These are phyloP conservation scores for Boletus barrowsii DNA, from an alignment of 768 basidiomycete species.

Conservation along the genomic window DNA sequence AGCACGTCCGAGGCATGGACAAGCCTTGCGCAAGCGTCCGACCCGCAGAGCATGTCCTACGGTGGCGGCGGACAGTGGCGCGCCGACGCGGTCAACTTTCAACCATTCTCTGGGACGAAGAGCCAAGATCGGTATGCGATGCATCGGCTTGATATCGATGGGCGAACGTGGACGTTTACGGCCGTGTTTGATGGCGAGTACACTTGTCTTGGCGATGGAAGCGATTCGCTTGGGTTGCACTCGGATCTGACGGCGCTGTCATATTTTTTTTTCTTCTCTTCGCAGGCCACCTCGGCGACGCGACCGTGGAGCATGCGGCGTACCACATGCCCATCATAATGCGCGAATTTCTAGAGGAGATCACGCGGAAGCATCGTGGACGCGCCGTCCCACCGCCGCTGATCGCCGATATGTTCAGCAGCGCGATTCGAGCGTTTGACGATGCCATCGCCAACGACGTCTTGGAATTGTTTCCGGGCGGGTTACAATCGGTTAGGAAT, in stretches of 20 bases:
- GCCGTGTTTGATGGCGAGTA: slow-evolving; percentile 67
- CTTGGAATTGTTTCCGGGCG: slow-evolving; percentile 56
- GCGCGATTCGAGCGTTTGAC: slow-evolving; percentile 60
- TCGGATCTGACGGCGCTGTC: background rate
- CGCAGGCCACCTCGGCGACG: slow-evolving; percentile 65
- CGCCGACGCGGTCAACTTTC: slow-evolving; percentile 67
- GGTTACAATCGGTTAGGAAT: slow-evolving; percentile 45
- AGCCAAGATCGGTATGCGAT: slow-evolving; percentile 68
- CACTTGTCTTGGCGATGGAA: background rate
- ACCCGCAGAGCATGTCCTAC: slow-evolving; percentile 45
- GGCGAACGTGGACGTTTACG: slow-evolving; percentile 59
- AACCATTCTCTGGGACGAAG: slow-evolving; percentile 50
- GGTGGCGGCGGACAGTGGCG: slow-evolving; percentile 36
- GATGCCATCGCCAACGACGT: slow-evolving; percentile 67
- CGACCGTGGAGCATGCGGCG: slow-evolving; percentile 66
- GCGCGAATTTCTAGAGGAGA: slow-evolving; percentile 51
- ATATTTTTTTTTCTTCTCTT: background rate
- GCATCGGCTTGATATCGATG: slow-evolving; percentile 52
- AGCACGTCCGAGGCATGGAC: slow-evolving; percentile 52
- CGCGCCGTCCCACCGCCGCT: slow-evolving; percentile 43
- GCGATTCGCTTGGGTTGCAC: background rate
- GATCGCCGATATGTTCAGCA: slow-evolving; percentile 55
- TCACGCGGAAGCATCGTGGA: slow-evolving; percentile 35
- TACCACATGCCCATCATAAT: slow-evolving; percentile 68
- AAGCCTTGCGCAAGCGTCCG: slow-evolving; percentile 47